Base-by-base conservation (phyloP, 1,139 yeast species). In the Zygotorulaspora mrakii region DNA sequence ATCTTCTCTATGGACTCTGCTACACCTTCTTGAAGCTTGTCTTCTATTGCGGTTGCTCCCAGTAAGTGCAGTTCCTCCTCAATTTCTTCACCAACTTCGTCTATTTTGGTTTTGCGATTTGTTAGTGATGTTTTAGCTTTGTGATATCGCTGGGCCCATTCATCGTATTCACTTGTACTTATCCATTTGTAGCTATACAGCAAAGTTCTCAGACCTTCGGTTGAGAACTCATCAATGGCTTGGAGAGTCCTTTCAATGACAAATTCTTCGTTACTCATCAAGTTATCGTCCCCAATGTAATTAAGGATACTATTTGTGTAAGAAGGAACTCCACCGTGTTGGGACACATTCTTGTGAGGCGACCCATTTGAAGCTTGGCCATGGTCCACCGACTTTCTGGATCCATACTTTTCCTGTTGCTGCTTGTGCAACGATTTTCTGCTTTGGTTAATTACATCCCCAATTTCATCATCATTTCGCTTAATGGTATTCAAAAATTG, bases 21-120 rank as follows among this genome's bases (percentile, higher is more conserved):
- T 1, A 94, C 98, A 9, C 98, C 99, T 31, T 82, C 85, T 64
- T 94, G 99, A 33, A 94, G 70, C 59, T 91, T 94, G 59, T 94
- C 99, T 61, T 94, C 99, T 49, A 94, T 91, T 0, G 97, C 98
- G 2, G 97, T 88, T 2, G 96, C 96, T 6, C 98, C 98, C 10
- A 82, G 63, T 13, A 91, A 66, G 42, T 75, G 81, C 31, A 91
- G 67, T 21, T 74, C 71, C 9, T 61, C 64, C 61, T 94, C 99
- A 42, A 91, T 69, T 41, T 70, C 60, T 31, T 74, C 83, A 14
- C 97, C 97, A 5, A 80, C 76, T 23, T 68, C 68, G 49, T 86
- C 95, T 33, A 89, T 77, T 52, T 79, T 71, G 35, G 68, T 62
- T 3, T 79, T 71, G 36, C 98, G 76, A 49, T 87, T 76, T 1